These are phyloP conservation scores for Elongisporangium senticosum DNA, from an alignment of 352 stramenopile species.

Conservation along the genomic window DNA sequence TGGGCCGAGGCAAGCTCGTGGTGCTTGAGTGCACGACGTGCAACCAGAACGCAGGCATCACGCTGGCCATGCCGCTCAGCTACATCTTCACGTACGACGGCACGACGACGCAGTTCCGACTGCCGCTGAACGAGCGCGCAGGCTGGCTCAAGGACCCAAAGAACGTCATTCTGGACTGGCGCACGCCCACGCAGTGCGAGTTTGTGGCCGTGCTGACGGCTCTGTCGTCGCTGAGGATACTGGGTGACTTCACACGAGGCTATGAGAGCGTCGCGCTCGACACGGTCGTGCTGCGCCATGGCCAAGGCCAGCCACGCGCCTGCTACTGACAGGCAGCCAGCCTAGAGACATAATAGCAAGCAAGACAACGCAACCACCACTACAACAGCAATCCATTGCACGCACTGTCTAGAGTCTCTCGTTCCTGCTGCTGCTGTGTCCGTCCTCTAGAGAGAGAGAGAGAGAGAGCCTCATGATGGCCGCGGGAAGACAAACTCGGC, in stretches of 20 bases:
- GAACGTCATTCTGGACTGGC: constrained; percentile 82
- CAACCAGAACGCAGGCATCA: constrained; percentile 71
- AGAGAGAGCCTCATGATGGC: constrained; percentile 14
- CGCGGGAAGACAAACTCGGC: constrained; percentile 73
- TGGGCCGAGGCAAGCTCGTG: constrained; percentile 59
- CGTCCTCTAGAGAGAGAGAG: not conserved
- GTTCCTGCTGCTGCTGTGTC: constrained; percentile 8
- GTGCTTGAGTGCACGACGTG: constrained; percentile 86
- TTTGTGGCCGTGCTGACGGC: constrained; percentile 86
- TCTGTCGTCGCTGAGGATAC: constrained; percentile 78
- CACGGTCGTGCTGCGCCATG: constrained; percentile 64
- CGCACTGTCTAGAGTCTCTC: constrained; percentile 1
- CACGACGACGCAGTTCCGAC: constrained; percentile 67
- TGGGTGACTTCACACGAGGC: constrained; percentile 88
- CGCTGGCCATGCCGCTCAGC: constrained; percentile 80
- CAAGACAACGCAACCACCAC: constrained; percentile 16
- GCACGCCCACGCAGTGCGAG: constrained; percentile 67
- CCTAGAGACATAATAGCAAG: constrained; percentile 5
- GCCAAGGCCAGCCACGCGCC: constrained; percentile 27
- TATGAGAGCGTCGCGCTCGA: constrained; percentile 90
- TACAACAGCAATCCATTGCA: not conserved
- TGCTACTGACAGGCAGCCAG: constrained; percentile 21
- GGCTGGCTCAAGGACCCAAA: constrained; percentile 90
- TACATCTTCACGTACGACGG: constrained; percentile 78
- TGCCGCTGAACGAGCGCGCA: constrained; percentile 75